Evolutionary conservation across 2,329 filamentous ascomycete genomes (phyloP), one percentile per base, ranked within the genome.

Genomic region (Colletotrichum lentis): DNA sequence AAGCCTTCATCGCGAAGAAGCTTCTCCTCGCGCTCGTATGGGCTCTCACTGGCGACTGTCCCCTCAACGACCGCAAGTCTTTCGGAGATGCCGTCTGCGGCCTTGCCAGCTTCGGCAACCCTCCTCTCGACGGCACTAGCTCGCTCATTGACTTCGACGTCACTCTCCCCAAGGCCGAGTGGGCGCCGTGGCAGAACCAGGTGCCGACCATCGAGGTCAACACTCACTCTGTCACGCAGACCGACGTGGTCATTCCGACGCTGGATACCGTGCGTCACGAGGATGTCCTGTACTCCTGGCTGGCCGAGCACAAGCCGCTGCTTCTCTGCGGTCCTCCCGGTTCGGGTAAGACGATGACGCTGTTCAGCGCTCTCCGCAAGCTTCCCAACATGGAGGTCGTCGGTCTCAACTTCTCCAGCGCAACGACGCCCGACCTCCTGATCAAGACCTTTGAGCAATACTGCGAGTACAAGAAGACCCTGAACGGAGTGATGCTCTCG

Each of bases 371-470:
- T 41, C 88, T 99, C 62, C 91, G 96, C 71, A 99, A 99, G 80
- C 84, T 99, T 66, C 95, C 95, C 3, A 97, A 97, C 77, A 97
- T 99, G 94, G 96, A 99, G 80, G 94, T 97, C 66, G 96, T 99
- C 39, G 96, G 96, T 56, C 92, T 99, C 77, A 99, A 99, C 81
- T 99, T 99, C 79, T 99, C 96, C 5, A 99, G 96, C 74, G 96
- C 96, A 1, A 99, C 96, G 0, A 99, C 96, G 0, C 96, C 96
- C 0, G 96, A 99, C 78, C 88, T 99, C 35, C 87, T 99, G 70
- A 94, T 99, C 83, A 99, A 99, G 85, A 99, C 96, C 0, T 97
- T 99, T 73, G 96, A 99, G 81, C 96, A 99, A 78, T 97, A 99
- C 80, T 99, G 96, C 80, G 96, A 99, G 80, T 99, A 99, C 82